phyloP scores from a whole-genome alignment of 2,329 filamentous ascomycete genomes.

The Sclerotiophoma versabilis region DNA sequence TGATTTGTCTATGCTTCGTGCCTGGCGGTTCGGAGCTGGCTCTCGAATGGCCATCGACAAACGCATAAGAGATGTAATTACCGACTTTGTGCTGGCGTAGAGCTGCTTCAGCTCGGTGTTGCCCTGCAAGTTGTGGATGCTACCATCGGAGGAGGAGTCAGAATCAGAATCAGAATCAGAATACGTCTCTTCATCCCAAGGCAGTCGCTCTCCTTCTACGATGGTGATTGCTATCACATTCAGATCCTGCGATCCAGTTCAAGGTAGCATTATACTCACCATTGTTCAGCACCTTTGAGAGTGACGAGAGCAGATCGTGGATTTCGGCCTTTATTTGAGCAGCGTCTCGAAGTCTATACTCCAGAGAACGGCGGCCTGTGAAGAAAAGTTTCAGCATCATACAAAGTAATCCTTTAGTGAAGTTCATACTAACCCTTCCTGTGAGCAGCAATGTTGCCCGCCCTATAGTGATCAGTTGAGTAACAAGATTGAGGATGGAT shows the following conservation, averaged over 20 bases:
- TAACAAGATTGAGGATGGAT: too few species aligned
- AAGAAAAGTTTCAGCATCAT: neutral
- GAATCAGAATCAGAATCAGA: conserved; percentile 2
- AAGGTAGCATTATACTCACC: neutral
- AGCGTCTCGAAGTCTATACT: conserved; percentile 7
- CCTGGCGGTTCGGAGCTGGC: conserved; percentile 41
- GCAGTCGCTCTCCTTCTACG: neutral
- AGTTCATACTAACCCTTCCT: neutral
- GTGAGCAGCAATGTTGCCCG: conserved; percentile 7
- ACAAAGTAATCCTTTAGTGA: neutral
- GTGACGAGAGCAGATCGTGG: neutral
- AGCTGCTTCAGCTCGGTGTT: conserved; percentile 18
- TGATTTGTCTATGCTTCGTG: conserved; percentile 35
- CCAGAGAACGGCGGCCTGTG: neutral
- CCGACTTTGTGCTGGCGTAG: conserved; percentile 23
- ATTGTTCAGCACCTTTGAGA: neutral
- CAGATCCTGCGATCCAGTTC: neutral
- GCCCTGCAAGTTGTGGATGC: neutral
- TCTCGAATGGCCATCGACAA: conserved; percentile 45
- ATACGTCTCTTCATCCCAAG: conserved; percentile 5
- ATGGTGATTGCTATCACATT: neutral
- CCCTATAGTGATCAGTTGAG: neutral
- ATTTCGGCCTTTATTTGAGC: neutral
- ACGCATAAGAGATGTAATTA: conserved; percentile 41
- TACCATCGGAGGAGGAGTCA: neutral